Evolutionary conservation across 306 rosid species (phyloP), one percentile per base, ranked within the genome.

Genomic region (Dalbergia cochinchinensis): DNA sequence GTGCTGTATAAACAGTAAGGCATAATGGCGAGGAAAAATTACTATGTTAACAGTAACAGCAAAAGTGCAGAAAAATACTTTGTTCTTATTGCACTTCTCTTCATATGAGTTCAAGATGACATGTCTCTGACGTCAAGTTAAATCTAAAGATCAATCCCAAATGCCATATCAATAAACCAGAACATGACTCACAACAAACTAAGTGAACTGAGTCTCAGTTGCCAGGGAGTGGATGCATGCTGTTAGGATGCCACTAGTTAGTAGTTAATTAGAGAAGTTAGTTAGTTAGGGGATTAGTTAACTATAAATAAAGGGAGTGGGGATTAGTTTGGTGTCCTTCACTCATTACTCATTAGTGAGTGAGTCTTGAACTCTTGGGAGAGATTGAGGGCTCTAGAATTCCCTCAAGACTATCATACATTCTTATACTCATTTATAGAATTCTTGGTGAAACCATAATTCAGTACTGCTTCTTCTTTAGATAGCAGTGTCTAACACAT

Each of bases 1-100:
- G 76, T 89, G 86, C 98, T 91, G 85, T 31, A 78, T 69, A 57
- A 64, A 67, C 55, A 74, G 78, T 66, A 51, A 62, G 39, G 62
- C 6, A 54, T 12, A 83, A 50, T 63, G 44, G 71, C 50, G 8
- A 12, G 76, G 33, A 19, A 48, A 55, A 55, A 58, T 71, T 35
- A 71, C 54, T 73, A 41, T 45, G 18, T 20, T 33, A 22, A 71
- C 37, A 60, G 68, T 59, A 74, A 66, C 61, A 66, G 77, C 31
- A 59, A 65, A 73, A 60, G 6, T 51, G 70, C 73, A 54, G 74
- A 73, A 78, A 71, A 72, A 67, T 66, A 73, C 18, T 22, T 51
- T 62, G 34, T 31, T 37, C 22, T 48, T 62, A 64, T 60, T 39
- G 63, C 12, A 66, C 22, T 57, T 65, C 67, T 65, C 67, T 83